Conservation (phyloP, 768 basidiomycete species). For the Glaciozyma antarctica region DNA sequence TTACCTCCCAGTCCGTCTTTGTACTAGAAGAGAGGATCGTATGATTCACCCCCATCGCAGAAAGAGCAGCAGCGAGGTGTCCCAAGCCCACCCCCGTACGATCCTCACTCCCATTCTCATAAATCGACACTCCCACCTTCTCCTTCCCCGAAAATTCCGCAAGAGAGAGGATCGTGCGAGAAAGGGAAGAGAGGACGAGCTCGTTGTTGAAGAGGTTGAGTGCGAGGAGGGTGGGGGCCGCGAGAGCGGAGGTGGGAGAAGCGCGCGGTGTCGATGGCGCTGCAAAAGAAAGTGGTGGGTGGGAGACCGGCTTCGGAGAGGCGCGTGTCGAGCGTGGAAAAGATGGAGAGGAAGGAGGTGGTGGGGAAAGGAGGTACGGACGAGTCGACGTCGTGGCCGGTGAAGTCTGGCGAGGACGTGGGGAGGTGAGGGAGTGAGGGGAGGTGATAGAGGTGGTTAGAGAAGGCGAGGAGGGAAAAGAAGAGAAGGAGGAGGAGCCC, state of each 20-base stretch:
- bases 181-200: neutral
- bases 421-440: too few relatives aligned
- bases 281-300: too few relatives aligned
- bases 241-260: neutral
- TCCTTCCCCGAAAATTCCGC: neutral
- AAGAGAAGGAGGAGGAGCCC: too few relatives aligned
- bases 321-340: too few relatives aligned
- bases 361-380: too few relatives aligned
- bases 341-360: too few relatives aligned
- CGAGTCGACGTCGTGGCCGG: too few relatives aligned
- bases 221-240: neutral
- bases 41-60: neutral
- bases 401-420: too few relatives aligned
- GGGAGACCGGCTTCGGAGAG: too few relatives aligned
- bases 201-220: neutral
- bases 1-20: neutral
- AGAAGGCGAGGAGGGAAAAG: too few relatives aligned
- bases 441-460: too few relatives aligned
- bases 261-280: neutral
- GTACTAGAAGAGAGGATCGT: neutral
- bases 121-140: neutral
- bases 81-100: neutral
- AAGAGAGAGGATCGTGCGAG: neutral
- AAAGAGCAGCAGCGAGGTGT: neutral
- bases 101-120: neutral